Percentiles rank a stretch among this genome's conserved stretches.
phyloP scores from a whole-genome alignment of 2,329 filamentous ascomycete species.

The Uncinocarpus reesii region DNA sequence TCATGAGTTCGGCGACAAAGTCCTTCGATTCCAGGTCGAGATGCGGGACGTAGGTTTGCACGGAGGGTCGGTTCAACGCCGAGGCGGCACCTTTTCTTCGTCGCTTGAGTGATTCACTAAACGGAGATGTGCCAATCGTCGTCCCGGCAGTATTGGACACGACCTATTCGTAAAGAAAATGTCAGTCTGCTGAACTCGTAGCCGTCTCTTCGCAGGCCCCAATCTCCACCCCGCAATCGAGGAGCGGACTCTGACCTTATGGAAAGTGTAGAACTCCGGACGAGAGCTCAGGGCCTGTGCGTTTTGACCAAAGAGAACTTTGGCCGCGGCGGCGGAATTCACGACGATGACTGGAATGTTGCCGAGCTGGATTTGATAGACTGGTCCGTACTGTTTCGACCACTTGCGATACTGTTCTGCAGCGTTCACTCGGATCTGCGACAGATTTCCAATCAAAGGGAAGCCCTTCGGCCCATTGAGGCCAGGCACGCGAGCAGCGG shows the following conservation, averaged over 20 bases:
- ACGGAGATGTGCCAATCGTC: slow-evolving; percentile 58
- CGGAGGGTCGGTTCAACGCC: slow-evolving; percentile 54
- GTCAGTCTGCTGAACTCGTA: not conserved
- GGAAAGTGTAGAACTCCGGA: slow-evolving; percentile 51
- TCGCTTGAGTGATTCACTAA: slow-evolving; percentile 54
- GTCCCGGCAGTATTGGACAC: slow-evolving; percentile 56
- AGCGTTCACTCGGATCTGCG: slow-evolving; percentile 46
- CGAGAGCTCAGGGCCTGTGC: slow-evolving; percentile 46
- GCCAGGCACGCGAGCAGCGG: slow-evolving; percentile 36
- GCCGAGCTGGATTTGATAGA: slow-evolving; percentile 50
- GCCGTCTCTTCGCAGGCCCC: no score
- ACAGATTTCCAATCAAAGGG: slow-evolving; percentile 47
- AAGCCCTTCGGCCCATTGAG: slow-evolving; percentile 43
- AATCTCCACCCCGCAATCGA: not conserved
- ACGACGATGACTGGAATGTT: slow-evolving; percentile 49
- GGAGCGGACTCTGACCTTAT: slow-evolving; percentile 39
- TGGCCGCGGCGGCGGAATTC: slow-evolving; percentile 45
- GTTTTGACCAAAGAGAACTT: slow-evolving; percentile 44
- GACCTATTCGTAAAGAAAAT: slow-evolving; percentile 34
- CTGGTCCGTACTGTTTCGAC: slow-evolving; percentile 41
- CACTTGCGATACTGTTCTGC: slow-evolving; percentile 49
- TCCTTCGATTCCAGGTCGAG: slow-evolving; percentile 54
- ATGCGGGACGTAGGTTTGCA: slow-evolving; percentile 52
- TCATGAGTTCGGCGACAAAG: slow-evolving; percentile 51
- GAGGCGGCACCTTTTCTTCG: slow-evolving; percentile 55